Base-by-base conservation (phyloP, 768 basidiomycete species). In the Tephrocybe sp. region DNA sequence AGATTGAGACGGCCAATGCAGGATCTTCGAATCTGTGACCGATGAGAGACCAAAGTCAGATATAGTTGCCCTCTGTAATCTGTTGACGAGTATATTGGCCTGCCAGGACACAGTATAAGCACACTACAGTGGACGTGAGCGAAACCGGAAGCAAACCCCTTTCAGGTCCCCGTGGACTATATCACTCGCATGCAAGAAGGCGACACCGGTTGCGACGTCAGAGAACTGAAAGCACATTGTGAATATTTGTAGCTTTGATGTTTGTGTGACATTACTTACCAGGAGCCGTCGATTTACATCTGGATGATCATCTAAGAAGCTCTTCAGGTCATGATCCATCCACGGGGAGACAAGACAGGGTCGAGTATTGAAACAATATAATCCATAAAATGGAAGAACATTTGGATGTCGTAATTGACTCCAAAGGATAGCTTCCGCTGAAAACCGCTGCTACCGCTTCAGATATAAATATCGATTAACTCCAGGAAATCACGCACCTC, bases 81-180 rank as follows among this genome's bases (percentile, higher is more conserved):
- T 21, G 28, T 54, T 50, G 17, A 60, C 44, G 9, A 60, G 47
- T 17, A 60, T 49, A 39, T 60, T 60, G 12, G 47, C 55, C 58
- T 59, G 23, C 24, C 10, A 3, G 23, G 12, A 39, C 14, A 4
- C 20, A 21, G 14, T 8, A 21, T 43, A 10, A 32, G 28, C 32
- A 17, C 37, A 12, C 5, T 4, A 37, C 17, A 30, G 3, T 39
- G 18, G 8, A 39, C 4, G 38, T 20, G 38, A 18, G 12, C 6
- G 47, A n/a, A 21, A 24, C 14, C 8, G 8, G 7, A 38, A 14
- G 18, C 42, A 11, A 24, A 57, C 55, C 34, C 55, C 55, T 45
- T 53, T 52, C n/a, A 57, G 32, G 32, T 57, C 55, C 10, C 55
- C 55, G 38, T 57, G 55, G 3, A 53, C 20, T 12, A 57, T 42